Conservation (phyloP, 2,329 filamentous ascomycete genomes). For the Ambrosiella xylebori region DNA sequence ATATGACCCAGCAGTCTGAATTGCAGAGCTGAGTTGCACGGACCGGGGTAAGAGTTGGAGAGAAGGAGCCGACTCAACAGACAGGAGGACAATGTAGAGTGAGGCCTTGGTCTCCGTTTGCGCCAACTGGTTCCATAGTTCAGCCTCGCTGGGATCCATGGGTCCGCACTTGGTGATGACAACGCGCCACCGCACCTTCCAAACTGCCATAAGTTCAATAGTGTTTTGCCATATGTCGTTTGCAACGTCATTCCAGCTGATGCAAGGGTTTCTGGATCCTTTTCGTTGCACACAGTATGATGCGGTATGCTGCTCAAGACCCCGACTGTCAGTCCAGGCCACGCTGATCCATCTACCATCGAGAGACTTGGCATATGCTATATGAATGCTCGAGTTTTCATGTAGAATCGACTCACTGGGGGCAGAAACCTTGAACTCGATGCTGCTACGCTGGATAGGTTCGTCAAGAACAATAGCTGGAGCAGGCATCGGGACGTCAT, state of each 20-base stretch:
- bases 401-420: constrained; percentile 57
- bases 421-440: constrained; percentile 57
- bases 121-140: constrained; percentile 38
- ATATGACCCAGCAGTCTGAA: constrained; percentile 22
- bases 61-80: constrained; percentile 47
- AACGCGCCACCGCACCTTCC: constrained; percentile 60
- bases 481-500: constrained; percentile 38
- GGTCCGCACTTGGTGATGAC: constrained; percentile 55
- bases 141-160: constrained; percentile 49
- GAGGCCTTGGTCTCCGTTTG: constrained; percentile 33
- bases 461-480: constrained; percentile 60
- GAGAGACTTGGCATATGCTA: constrained; percentile 60
- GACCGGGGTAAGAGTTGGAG: constrained; percentile 43
- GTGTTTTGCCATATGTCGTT: constrained; percentile 67
- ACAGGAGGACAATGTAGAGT: constrained; percentile 41
- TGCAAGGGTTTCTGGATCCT: constrained; percentile 29
- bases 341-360: constrained; percentile 65
- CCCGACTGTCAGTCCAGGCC: constrained; percentile 65
- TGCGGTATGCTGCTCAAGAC: constrained; percentile 53
- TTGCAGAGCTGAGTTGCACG: constrained; percentile 23
- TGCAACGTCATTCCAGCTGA: constrained; percentile 44
- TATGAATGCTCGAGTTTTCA: constrained; percentile 65
- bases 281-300: constrained; percentile 55
- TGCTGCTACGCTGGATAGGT: constrained; percentile 44
- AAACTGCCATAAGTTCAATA: constrained; percentile 49